Evolutionary conservation across 352 stramenopile genomes (phyloP), one percentile per base, ranked within the genome.

Genomic region (Elongisporangium prolatum): DNA sequence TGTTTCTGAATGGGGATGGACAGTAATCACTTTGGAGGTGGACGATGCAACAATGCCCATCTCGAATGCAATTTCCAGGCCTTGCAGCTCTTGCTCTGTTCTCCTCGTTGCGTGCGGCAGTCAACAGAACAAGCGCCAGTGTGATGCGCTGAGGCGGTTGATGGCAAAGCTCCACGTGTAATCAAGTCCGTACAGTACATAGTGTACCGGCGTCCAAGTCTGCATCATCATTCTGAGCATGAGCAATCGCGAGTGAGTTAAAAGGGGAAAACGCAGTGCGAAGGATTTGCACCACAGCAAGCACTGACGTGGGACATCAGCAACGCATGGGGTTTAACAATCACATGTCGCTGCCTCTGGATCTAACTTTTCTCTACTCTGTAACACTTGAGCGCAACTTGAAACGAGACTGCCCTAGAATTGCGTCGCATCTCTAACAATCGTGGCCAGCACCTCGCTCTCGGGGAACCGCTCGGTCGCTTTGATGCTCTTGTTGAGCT

Each of bases 371-470:
- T n/a, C n/a, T n/a, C n/a, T n/a, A n/a, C n/a, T n/a, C 28, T 40
- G 5, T 40, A 40, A 40, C 28, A 40, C 8, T 9, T 40, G 28
- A 5, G 28, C 14, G 9, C 14, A 40, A 40, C 28, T 40, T 40
- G 5, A 40, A 40, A 40, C 24, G 7, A 34, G 24, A 34, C 24
- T 34, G 24, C 24, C 4, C 9, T 40, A 40, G 28, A 40, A 9
- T 40, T 40, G 28, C 22, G 52, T 53, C 28, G 68, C 65, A 52
- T 74, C 68, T 13, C 64, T 60, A 21, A 72, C 55, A 56, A 75
- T 68, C 50, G 64, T 76, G 11, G 61, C 61, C 16, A 79, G 63
- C 37, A 64, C 55, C 18, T 76, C 59, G 56, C 72, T 79, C 49
- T 69, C 56, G 16, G 68, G 68, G 18, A 72, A 76, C 17, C 65